Evolutionary conservation across 164 flowering plant species (phyloP).

Genomic region (Magnolia sinica): DNA sequence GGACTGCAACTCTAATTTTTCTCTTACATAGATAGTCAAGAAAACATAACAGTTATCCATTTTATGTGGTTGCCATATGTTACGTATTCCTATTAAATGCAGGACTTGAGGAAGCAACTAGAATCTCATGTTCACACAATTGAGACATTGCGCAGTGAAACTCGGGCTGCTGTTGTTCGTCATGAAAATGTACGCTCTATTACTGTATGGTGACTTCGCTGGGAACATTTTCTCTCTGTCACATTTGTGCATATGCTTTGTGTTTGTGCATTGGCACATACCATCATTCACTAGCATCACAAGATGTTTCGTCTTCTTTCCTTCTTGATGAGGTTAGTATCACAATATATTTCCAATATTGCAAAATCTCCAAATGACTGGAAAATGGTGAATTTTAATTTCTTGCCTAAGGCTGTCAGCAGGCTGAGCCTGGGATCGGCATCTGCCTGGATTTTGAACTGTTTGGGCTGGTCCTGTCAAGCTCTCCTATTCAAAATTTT

Average conservation of each 20-base stretch:
- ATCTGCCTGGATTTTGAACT: too few relatives aligned
- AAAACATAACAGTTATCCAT: neutral
- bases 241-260: neutral
- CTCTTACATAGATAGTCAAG: neutral
- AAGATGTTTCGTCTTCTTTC: neutral
- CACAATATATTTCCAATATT: neutral
- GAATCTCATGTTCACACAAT: constrained; percentile 69
- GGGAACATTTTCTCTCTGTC: neutral
- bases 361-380: neutral
- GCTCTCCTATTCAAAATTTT: too few relatives aligned
- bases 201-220: neutral
- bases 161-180: constrained; percentile 46
- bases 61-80: neutral
- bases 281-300: neutral
- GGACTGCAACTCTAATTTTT: neutral
- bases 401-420: too few relatives aligned
- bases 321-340: neutral
- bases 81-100: constrained; percentile 14
- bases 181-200: constrained; percentile 65
- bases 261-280: neutral
- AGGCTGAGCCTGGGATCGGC: too few relatives aligned
- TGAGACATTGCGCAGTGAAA: constrained; percentile 59
- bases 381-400: neutral
- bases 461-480: too few relatives aligned
- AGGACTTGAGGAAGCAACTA: constrained; percentile 90